Percentiles rank a stretch among this genome's conserved stretches.
Conservation (phyloP, 1,284 basidiomycete species). For the Neolentinus lepideus region DNA sequence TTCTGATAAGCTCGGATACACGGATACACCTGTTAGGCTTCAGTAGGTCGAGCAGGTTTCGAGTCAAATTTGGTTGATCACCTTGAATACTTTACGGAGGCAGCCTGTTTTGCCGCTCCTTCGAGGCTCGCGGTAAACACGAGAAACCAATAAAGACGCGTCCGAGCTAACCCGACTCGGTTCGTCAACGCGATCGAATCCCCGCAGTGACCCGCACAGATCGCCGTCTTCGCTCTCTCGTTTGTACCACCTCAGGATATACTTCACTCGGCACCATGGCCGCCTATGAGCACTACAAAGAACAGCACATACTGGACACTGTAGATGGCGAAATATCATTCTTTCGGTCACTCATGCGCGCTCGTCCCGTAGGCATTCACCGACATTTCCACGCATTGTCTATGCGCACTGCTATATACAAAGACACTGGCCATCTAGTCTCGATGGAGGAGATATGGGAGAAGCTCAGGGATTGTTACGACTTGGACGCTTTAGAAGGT, state of each 20-base stretch:
- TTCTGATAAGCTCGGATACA: too few species aligned
- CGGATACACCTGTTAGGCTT: too few species aligned
- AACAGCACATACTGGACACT: constrained; percentile 43
- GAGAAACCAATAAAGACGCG: background rate
- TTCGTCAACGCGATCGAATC: background rate
- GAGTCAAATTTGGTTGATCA: too few species aligned
- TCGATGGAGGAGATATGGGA: constrained; percentile 64
- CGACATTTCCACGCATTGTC: constrained; percentile 73
- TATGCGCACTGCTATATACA: constrained; percentile 63
- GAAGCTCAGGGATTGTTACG: constrained; percentile 66
- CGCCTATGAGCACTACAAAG: background rate
- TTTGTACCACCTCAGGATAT: background rate
- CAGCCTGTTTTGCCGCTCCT: too few species aligned
- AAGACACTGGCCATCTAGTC: constrained; percentile 61
- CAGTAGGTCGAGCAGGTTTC: too few species aligned
- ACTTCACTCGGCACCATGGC: background rate
- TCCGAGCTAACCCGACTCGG: background rate
- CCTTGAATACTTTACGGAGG: too few species aligned
- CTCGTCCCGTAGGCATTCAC: constrained; percentile 72
- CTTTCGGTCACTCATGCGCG: constrained; percentile 70
- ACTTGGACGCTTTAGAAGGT: constrained; percentile 70
- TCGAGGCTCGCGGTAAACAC: background rate
- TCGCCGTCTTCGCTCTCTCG: too few species aligned
- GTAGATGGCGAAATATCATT: constrained; percentile 77
- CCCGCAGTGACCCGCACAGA: too few species aligned